These are phyloP conservation scores for Tetraselmis chui DNA, from an alignment of 139 green algal genomes.

Conservation along the genomic window DNA sequence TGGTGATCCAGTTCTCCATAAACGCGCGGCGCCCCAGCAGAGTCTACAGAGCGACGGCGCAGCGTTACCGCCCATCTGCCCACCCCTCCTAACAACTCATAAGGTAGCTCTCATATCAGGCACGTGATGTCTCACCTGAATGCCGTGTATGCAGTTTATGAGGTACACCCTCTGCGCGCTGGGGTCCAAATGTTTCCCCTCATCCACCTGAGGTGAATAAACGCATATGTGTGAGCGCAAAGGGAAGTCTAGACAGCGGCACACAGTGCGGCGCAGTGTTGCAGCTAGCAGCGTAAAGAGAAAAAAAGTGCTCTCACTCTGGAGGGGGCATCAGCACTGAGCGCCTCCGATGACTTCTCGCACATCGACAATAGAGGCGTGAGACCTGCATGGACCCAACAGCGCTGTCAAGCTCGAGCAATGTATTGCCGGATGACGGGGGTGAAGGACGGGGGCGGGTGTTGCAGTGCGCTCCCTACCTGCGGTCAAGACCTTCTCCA, in stretches of 20 bases:
- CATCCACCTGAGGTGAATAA: constrained; percentile 30
- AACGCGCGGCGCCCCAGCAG: not conserved
- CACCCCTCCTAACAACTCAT: no score
- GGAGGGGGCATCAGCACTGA: constrained; percentile 35
- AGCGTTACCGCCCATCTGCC: not conserved
- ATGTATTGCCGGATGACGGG: not conserved
- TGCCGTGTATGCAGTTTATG: constrained; percentile 65
- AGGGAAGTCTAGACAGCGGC: not conserved
- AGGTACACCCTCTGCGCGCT: constrained; percentile 51
- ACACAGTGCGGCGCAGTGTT: no score
- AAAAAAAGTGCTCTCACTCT: constrained; percentile 11
- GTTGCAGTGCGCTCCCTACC: not conserved
- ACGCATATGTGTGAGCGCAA: not conserved
- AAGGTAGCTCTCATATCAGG: not conserved
- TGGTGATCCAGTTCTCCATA: not conserved
- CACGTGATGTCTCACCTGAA: constrained; percentile 6
- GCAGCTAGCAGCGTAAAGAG: no score
- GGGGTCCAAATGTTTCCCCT: constrained; percentile 39
- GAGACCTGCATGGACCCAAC: not conserved
- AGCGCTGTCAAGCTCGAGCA: not conserved
- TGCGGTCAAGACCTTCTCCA: not conserved
- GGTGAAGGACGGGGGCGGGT: not conserved
- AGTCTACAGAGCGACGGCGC: not conserved
- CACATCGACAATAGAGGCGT: not conserved
- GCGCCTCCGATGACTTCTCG: constrained; percentile 27